A percentile compares a stretch with the other conserved stretches of the same genome.
Conservation (phyloP, 2,329 filamentous ascomycete genomes). For the Ciborinia camelliae region DNA sequence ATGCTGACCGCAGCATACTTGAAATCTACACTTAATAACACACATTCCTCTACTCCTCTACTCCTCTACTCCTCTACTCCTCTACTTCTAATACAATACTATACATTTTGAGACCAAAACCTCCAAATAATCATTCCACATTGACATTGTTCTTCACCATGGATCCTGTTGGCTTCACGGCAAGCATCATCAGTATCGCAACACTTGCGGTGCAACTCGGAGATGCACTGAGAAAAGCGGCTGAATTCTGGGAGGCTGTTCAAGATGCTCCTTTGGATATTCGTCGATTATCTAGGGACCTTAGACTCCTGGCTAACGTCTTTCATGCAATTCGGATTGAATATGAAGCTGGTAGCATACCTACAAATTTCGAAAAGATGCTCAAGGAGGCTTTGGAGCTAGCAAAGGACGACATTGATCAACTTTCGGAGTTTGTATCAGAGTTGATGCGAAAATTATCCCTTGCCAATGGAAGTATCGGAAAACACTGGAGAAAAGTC, state of each 20-base stretch:
- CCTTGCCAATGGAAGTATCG: not conserved
- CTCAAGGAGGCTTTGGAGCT: constrained; percentile 1
- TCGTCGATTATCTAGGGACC: constrained; percentile 19
- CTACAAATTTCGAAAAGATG: not conserved
- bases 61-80: too few species aligned
- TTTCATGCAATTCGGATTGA: constrained; percentile 14
- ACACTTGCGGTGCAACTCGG: constrained; percentile 21
- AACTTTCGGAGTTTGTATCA: constrained; percentile 12
- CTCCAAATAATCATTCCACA: not conserved
- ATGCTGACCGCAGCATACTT: not conserved
- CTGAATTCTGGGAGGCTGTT: constrained; percentile 21
- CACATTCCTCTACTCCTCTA: not conserved
- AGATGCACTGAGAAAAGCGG: constrained; percentile 18
- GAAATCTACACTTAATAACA: not conserved
- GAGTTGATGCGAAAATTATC: constrained; percentile 7
- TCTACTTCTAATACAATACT: not conserved
- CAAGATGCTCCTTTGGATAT: constrained; percentile 23
- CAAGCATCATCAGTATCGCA: constrained; percentile 20
- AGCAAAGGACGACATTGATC: constrained; percentile 18
- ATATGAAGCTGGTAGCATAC: not conserved
- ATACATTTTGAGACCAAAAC: not conserved
- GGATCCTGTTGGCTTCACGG: constrained; percentile 16
- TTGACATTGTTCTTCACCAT: not conserved
- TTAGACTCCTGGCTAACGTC: constrained; percentile 15
- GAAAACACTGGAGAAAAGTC: constrained; percentile 16